These are phyloP conservation scores for Eimeria necatrix DNA, from an alignment of 169 alveolate species.

Conservation along the genomic window DNA sequence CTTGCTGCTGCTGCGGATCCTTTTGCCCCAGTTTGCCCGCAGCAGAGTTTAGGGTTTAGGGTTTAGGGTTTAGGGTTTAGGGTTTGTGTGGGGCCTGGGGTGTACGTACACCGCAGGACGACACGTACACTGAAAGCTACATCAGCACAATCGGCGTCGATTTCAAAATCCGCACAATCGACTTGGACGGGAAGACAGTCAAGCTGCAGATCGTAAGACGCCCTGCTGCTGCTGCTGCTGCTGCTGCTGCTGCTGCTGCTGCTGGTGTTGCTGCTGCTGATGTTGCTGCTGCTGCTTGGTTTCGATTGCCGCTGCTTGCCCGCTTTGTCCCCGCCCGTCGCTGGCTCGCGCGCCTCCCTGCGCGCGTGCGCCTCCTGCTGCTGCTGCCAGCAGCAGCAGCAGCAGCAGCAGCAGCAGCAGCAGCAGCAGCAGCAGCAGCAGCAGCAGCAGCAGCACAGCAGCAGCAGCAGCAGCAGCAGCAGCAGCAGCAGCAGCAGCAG, in stretches of 20 bases:
- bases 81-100: constrained; percentile 14
- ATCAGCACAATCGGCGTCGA: constrained; percentile 97
- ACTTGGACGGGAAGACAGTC: constrained; percentile 94
- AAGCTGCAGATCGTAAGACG: constrained; percentile 92
- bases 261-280: constrained; percentile 87
- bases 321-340: not conserved
- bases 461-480: not conserved
- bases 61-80: constrained; percentile 41
- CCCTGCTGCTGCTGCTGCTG: constrained; percentile 10
- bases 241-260: constrained; percentile 45
- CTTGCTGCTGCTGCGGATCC: not conserved
- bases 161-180: constrained; percentile 94
- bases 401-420: constrained; percentile 1
- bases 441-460: not conserved
- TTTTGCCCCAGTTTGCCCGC: not conserved
- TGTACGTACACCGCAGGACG: constrained; percentile 86
- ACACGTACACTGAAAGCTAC: constrained; percentile 93
- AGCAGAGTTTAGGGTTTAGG: constrained; percentile 25
- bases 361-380: not conserved
- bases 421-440: not conserved
- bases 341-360: not conserved
- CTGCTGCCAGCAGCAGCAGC: constrained; percentile 27
- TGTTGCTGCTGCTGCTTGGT: constrained; percentile 87
- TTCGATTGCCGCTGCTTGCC: not conserved
- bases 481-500: not conserved